Percentiles rank a stretch among this genome's conserved stretches.
These are phyloP conservation scores for Galerina marginata DNA, from an alignment of 768 basidiomycete genomes.

Conservation along the genomic window DNA sequence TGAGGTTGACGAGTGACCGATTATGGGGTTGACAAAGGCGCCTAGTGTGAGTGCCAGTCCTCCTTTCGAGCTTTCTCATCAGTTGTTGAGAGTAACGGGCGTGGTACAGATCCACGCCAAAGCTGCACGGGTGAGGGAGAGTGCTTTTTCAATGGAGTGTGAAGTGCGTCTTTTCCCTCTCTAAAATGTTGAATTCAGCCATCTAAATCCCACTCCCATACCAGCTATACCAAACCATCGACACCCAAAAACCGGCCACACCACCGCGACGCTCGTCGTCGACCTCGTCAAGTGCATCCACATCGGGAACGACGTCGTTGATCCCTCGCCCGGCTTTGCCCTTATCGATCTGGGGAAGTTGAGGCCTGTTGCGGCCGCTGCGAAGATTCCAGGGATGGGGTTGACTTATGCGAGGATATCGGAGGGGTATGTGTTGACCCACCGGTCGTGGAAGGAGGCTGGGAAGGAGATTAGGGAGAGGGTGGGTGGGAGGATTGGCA, in stretches of 20 bases:
- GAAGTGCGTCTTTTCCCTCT: conserved; percentile 40
- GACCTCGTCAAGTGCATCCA: conserved; percentile 63
- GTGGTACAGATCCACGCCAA: conserved; percentile 45
- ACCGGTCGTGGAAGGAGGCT: conserved; percentile 29
- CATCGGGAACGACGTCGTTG: conserved; percentile 58
- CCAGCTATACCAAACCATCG: conserved; percentile 51
- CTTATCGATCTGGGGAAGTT: too few species aligned
- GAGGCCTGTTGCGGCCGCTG: neutral
- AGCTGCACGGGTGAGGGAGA: conserved; percentile 64
- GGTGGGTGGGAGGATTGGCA: conserved; percentile 32
- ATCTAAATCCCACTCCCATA: conserved; percentile 28
- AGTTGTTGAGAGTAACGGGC: neutral
- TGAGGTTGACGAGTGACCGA: conserved; percentile 60
- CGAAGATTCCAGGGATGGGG: conserved; percentile 5
- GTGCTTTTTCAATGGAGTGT: conserved; percentile 69
- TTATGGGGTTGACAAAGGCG: conserved; percentile 64
- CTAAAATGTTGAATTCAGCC: neutral
- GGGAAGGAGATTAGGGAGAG: conserved; percentile 64
- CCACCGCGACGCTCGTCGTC: conserved; percentile 50
- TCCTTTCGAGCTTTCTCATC: neutral
- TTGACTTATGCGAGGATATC: conserved; percentile 42
- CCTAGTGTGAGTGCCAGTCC: conserved; percentile 58
- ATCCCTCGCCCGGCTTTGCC: neutral
- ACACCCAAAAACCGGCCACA: conserved; percentile 37
- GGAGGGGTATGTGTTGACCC: too few species aligned